Evolutionary conservation across 225 moss, liverwort and hornwort species (phyloP).

Genomic region (Physcomitrellopsis africana): DNA sequence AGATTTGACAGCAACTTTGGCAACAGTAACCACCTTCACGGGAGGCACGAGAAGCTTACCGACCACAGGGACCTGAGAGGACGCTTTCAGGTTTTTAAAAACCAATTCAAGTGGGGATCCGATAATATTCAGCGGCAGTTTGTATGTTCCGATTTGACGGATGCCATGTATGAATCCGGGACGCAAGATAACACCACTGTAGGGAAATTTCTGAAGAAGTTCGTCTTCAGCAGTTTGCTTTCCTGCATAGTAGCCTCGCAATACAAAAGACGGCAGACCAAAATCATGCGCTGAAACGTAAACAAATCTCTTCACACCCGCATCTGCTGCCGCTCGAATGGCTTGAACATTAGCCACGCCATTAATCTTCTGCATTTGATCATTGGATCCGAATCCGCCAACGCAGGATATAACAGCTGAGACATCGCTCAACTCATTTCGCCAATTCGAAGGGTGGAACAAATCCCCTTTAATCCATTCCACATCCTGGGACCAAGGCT

Average conservation of each 20-base stretch:
- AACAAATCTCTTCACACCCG: constrained; percentile 83
- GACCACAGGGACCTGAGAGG: constrained; percentile 61
- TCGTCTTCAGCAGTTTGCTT: constrained; percentile 88
- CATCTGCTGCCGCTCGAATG: constrained; percentile 61
- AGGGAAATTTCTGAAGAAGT: constrained; percentile 70
- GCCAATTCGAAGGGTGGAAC: constrained; percentile 49
- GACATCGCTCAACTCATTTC: constrained; percentile 29
- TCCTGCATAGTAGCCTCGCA: constrained; percentile 83
- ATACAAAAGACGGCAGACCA: constrained; percentile 67
- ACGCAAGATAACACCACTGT: constrained; percentile 75
- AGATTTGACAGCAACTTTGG: constrained; percentile 75
- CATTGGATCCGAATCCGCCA: constrained; percentile 87
- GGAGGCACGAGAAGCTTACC: constrained; percentile 81
- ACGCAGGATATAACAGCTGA: constrained; percentile 80
- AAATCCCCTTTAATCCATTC: constrained; percentile 57
- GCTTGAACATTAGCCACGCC: constrained; percentile 82
- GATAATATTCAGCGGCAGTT: constrained; percentile 70
- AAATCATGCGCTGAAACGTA: constrained; percentile 81
- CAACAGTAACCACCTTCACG: constrained; percentile 75
- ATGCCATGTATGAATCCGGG: constrained; percentile 89
- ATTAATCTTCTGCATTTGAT: constrained; percentile 78
- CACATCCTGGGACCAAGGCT: constrained; percentile 42
- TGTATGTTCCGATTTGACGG: constrained; percentile 74
- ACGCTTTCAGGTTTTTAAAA: constrained; percentile 58
- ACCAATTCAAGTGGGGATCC: constrained; percentile 75